Conservation (phyloP, 108 stramenopile species). For the Nitzschia palea region DNA sequence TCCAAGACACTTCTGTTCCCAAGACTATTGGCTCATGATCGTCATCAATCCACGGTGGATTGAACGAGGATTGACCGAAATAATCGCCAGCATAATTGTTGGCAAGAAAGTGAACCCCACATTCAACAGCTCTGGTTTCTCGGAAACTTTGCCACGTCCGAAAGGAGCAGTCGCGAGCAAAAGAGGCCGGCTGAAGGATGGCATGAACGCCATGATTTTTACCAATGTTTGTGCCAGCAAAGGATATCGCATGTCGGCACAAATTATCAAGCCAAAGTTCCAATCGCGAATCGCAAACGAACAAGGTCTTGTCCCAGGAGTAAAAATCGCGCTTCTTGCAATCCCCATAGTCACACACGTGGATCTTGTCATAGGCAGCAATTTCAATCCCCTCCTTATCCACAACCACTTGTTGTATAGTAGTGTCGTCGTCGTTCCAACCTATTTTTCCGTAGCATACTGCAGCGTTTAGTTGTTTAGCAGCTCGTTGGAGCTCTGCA, state of each 20-base stretch:
- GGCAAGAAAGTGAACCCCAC: slow-evolving; percentile 29
- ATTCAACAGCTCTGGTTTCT: slow-evolving; percentile 39
- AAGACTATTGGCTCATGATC: slow-evolving; percentile 1
- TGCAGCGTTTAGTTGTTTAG: not conserved
- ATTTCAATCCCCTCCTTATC: slow-evolving; percentile 9
- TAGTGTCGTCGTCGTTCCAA: not conserved
- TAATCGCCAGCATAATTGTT: slow-evolving; percentile 32
- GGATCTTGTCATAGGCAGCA: slow-evolving; percentile 28
- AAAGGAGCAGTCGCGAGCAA: slow-evolving; percentile 30
- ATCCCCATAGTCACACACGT: slow-evolving; percentile 35
- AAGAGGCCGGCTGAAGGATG: slow-evolving; percentile 36
- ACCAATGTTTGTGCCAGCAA: slow-evolving; percentile 9
- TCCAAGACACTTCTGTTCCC: not conserved
- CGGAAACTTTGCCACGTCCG: slow-evolving; percentile 40
- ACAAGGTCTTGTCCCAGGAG: slow-evolving; percentile 3
- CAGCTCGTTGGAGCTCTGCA: not conserved
- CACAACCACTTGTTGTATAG: slow-evolving; percentile 28
- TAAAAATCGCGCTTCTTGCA: slow-evolving; percentile 35
- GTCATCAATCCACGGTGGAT: slow-evolving; percentile 42
- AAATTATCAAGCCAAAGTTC: slow-evolving; percentile 32
- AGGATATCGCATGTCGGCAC: slow-evolving; percentile 34
- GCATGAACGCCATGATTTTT: slow-evolving; percentile 16
- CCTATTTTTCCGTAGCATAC: slow-evolving; percentile 38
- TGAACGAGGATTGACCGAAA: slow-evolving; percentile 24
- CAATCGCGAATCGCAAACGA: slow-evolving; percentile 19